Conservation (phyloP, 2,329 filamentous ascomycete species). For the Ramularia endophylla region DNA sequence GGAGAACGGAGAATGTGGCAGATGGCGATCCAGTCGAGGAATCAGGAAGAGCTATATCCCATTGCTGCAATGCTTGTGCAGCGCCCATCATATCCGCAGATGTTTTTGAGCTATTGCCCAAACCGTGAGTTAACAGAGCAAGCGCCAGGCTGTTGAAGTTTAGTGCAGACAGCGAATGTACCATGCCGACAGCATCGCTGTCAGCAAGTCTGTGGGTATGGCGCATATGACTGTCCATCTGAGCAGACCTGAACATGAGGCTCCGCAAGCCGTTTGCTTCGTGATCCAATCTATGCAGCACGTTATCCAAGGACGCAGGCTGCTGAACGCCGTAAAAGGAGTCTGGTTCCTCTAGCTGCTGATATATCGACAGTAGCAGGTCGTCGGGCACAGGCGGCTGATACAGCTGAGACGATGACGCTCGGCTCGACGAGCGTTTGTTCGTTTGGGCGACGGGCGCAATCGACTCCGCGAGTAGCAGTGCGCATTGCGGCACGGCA, state of each 20-base stretch:
- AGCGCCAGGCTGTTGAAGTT: conserved; percentile 83
- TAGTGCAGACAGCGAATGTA: conserved; percentile 71
- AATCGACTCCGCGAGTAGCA: conserved; percentile 71
- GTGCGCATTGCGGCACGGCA: conserved; percentile 78
- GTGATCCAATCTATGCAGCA: conserved; percentile 79
- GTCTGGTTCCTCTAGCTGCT: conserved; percentile 91
- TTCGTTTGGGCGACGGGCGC: conserved; percentile 8
- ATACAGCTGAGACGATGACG: conserved; percentile 12
- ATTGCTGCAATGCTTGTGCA: conserved; percentile 72
- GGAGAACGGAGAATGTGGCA: conserved; percentile 73
- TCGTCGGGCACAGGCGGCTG: conserved; percentile 49
- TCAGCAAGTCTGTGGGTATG: conserved; percentile 50
- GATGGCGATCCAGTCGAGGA: conserved; percentile 29
- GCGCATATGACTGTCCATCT: conserved; percentile 79
- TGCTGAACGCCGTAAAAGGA: conserved; percentile 89
- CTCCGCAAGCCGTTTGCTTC: conserved; percentile 83
- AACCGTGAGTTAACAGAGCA: conserved; percentile 65
- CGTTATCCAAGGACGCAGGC: conserved; percentile 66
- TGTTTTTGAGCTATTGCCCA: conserved; percentile 46
- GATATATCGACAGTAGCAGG: conserved; percentile 75
- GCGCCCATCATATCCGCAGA: conserved; percentile 15
- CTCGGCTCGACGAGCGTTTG: conserved; percentile 21
- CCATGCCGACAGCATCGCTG: conserved; percentile 61
- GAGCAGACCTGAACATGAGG: conserved; percentile 82
- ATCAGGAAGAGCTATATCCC: conserved; percentile 76